Percentiles rank a stretch among this genome's conserved stretches.
Conservation (phyloP, 495 filamentous ascomycete genomes). For the Aspergillus egyptiacus region DNA sequence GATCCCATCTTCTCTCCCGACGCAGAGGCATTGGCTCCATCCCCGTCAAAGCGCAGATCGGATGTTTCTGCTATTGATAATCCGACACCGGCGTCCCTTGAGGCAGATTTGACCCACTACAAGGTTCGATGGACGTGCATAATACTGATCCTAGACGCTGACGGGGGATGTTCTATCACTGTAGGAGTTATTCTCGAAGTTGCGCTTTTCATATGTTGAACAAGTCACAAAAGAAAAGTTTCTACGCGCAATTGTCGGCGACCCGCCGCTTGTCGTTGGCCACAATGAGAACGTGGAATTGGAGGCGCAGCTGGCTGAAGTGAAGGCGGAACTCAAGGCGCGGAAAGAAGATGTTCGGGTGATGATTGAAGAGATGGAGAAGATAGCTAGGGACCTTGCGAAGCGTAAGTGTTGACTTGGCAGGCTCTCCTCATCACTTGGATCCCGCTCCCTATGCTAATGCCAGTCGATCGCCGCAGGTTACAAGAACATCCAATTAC, state of each 20-base stretch:
- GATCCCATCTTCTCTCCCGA: conserved; percentile 59
- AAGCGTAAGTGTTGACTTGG: conserved; percentile 29
- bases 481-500: conserved; percentile 59
- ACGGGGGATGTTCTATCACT: neutral
- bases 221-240: conserved; percentile 95
- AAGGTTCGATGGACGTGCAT: conserved; percentile 40
- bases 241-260: conserved; percentile 86
- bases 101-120: conserved; percentile 85
- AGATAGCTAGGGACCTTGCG: conserved; percentile 55
- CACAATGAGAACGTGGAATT: conserved; percentile 76
- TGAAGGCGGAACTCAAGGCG: conserved; percentile 69
- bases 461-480: conserved; percentile 25
- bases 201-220: conserved; percentile 77
- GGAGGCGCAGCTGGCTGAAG: conserved; percentile 60
- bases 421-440: neutral
- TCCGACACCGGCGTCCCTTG: conserved; percentile 66
- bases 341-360: conserved; percentile 74
- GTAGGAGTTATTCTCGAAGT: conserved; percentile 86
- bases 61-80: conserved; percentile 66
- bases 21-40: conserved; percentile 22
- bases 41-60: conserved; percentile 53
- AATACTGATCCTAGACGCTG: neutral
- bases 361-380: conserved; percentile 67
- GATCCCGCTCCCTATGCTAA: conserved; percentile 4
- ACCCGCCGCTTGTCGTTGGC: conserved; percentile 78